Conservation (phyloP, 148 eudicot genomes). For the Chenopodium berlandieri region DNA sequence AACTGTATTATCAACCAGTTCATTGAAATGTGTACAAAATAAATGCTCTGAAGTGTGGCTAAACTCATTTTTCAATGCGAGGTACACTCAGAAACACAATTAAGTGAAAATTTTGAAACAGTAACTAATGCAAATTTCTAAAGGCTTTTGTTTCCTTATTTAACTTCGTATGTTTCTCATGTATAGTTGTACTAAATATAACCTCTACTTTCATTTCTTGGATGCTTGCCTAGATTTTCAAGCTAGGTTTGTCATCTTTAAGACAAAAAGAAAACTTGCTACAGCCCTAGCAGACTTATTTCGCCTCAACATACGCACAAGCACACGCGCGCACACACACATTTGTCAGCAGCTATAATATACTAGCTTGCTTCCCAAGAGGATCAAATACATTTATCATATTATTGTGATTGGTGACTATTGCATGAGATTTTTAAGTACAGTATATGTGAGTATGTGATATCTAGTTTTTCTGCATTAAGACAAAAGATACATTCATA, state of each 20-base stretch:
- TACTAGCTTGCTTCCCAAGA: neutral
- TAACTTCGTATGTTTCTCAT: neutral
- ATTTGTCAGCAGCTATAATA: neutral
- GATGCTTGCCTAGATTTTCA: neutral
- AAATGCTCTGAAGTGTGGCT: neutral
- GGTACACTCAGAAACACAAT: neutral
- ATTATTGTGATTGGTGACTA: neutral
- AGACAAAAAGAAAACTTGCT: neutral
- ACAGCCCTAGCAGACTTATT: constrained; percentile 2
- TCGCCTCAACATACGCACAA: neutral
- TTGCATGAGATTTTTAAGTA: neutral
- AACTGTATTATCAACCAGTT: neutral
- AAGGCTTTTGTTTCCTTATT: neutral
- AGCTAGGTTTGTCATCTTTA: neutral
- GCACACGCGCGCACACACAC: too few relatives aligned
- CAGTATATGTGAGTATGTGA: too few relatives aligned
- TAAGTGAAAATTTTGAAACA: neutral
- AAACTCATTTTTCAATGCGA: neutral
- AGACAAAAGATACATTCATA: neutral
- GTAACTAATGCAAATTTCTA: neutral
- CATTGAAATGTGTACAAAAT: neutral
- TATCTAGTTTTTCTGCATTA: neutral
- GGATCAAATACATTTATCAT: neutral
- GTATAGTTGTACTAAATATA: neutral
- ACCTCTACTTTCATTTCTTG: neutral